Percentiles rank a stretch among this genome's conserved stretches.
These are phyloP conservation scores for Neurospora sp. DNA, from an alignment of 2,329 filamentous ascomycete species.

Conservation along the genomic window DNA sequence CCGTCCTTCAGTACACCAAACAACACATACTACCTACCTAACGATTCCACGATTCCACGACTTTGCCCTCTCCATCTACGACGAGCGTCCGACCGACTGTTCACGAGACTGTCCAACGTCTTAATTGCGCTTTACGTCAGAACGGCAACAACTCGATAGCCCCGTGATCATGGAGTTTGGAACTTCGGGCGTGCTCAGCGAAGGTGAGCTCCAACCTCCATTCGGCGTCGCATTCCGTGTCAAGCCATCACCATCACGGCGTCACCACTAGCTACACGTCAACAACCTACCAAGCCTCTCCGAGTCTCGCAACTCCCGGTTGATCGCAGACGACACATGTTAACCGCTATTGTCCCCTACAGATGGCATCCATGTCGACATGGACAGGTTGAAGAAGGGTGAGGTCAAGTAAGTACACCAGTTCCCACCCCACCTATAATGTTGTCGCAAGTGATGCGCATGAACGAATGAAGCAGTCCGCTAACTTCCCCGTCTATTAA, in stretches of 20 bases:
- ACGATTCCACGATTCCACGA: conserved; percentile 1
- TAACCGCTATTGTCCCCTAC: conserved; percentile 18
- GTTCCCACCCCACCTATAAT: background rate
- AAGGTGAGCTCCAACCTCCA: conserved; percentile 37
- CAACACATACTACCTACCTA: background rate
- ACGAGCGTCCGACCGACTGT: background rate
- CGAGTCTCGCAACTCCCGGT: background rate
- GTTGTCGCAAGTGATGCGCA: background rate
- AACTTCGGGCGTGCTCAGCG: conserved; percentile 50
- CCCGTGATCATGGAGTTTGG: conserved; percentile 46
- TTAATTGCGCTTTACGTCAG: background rate
- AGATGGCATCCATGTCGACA: conserved; percentile 99
- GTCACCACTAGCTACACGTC: background rate
- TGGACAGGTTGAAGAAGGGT: conserved; percentile 96
- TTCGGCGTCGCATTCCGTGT: background rate
- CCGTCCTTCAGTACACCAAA: conserved; percentile 13
- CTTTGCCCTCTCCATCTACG: conserved; percentile 1
- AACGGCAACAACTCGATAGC: conserved; percentile 14
- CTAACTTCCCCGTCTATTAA: conserved; percentile 23
- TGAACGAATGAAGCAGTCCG: conserved; percentile 3
- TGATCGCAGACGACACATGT: background rate
- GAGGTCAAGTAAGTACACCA: conserved; percentile 81
- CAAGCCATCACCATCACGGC: background rate
- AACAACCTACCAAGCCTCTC: background rate
- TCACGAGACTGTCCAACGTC: background rate